Evolutionary conservation across 2,329 filamentous ascomycete species (phyloP).

Genomic region (Ophiobolus disseminans): DNA sequence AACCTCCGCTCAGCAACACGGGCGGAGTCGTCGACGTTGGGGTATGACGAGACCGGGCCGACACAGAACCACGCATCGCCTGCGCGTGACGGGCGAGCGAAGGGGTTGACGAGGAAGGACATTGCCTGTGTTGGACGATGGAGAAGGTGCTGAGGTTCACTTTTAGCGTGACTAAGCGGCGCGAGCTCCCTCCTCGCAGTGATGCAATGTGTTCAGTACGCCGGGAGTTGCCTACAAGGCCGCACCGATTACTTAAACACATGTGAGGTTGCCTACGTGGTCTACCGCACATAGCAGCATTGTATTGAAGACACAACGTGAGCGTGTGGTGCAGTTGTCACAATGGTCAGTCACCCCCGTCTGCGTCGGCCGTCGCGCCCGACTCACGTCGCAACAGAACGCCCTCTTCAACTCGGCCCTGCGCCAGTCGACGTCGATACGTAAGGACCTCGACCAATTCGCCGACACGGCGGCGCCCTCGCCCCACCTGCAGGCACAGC

Average conservation of each 20-base stretch:
- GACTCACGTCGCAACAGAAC: conserved; percentile 62
- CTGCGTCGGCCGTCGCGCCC: background rate
- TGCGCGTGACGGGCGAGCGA: conserved; percentile 27
- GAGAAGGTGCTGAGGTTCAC: background rate
- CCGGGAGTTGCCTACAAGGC: conserved; percentile 26
- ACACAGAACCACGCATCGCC: conserved; percentile 34
- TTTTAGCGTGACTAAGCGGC: conserved; percentile 1
- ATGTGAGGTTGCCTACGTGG: background rate
- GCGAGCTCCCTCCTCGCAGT: conserved; percentile 20
- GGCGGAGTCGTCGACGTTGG: conserved; percentile 19
- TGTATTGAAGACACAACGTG: no score
- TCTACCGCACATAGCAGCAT: no score
- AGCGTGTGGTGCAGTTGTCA: conserved; percentile 3
- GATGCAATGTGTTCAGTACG: conserved; percentile 44
- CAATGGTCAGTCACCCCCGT: conserved; percentile 27
- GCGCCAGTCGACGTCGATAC: conserved; percentile 82
- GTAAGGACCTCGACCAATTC: conserved; percentile 76
- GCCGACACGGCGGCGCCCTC: conserved; percentile 66
- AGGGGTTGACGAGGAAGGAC: conserved; percentile 30
- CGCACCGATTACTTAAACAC: conserved; percentile 7
- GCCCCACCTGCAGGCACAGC: conserved; percentile 65
- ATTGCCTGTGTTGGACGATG: conserved; percentile 2
- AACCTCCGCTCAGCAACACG: conserved; percentile 24
- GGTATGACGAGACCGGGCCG: conserved; percentile 27
- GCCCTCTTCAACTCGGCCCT: conserved; percentile 85